Percentiles rank a stretch among this genome's conserved stretches.
Evolutionary conservation across 805 yeast species (phyloP).

Genomic region (Peterozyma xylosa): DNA sequence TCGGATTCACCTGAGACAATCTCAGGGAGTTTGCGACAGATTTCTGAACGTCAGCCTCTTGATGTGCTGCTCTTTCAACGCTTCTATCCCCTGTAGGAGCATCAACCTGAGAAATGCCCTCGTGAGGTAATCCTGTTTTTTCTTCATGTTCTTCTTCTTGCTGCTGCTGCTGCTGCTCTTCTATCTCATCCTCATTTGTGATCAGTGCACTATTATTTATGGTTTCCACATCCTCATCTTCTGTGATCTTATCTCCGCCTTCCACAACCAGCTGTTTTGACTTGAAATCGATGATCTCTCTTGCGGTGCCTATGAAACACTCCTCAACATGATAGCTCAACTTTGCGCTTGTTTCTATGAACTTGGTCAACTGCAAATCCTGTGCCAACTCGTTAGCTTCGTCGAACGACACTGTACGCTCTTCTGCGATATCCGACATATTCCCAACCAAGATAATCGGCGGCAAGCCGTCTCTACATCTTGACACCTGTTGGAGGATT

Average conservation of each 20-base stretch:
- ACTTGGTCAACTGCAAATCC: slow-evolving; percentile 22
- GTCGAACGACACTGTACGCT: slow-evolving; percentile 65
- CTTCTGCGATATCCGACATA: slow-evolving; percentile 67
- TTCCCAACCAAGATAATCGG: slow-evolving; percentile 60
- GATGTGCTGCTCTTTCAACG: no score
- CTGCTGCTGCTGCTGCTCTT: not conserved
- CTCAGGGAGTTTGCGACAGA: no score
- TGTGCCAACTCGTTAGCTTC: slow-evolving; percentile 32
- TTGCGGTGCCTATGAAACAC: slow-evolving; percentile 42
- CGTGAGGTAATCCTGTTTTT: not conserved
- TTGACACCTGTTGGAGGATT: slow-evolving; percentile 56
- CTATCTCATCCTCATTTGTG: not conserved
- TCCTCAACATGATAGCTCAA: slow-evolving; percentile 71
- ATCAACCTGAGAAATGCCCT: not conserved
- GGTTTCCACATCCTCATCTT: not conserved
- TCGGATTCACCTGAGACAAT: no score
- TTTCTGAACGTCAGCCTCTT: no score
- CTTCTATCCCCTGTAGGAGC: no score
- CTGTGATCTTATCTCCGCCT: not conserved
- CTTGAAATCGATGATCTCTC: slow-evolving; percentile 6
- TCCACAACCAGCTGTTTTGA: not conserved
- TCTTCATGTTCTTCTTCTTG: not conserved
- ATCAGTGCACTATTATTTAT: not conserved
- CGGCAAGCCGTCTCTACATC: slow-evolving; percentile 56
- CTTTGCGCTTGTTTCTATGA: slow-evolving; percentile 77